These are phyloP conservation scores for Closterium sp. DNA, from an alignment of 139 green algal genomes.

Conservation along the genomic window DNA sequence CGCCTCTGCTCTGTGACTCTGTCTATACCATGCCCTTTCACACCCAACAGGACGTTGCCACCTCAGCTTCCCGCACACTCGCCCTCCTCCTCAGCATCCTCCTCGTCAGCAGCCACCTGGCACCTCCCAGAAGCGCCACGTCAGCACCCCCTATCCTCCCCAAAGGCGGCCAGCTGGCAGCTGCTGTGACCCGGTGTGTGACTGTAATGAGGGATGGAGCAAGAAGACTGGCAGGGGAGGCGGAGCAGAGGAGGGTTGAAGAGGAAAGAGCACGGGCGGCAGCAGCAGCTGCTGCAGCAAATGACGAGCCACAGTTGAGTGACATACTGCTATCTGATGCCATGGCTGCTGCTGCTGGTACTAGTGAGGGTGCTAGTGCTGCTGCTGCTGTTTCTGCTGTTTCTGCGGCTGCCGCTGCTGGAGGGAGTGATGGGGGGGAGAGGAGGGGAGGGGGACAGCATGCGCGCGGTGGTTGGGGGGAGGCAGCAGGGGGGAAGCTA, in stretches of 20 bases:
- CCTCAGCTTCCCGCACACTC: background rate
- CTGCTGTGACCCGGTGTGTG: background rate
- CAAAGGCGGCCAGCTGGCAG: background rate
- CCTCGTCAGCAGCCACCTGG: background rate
- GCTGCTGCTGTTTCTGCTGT: background rate
- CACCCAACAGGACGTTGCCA: background rate
- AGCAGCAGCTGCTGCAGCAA: background rate
- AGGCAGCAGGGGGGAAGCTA: background rate
- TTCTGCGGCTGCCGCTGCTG: background rate
- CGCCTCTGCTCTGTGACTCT: no score
- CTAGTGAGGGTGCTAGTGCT: background rate
- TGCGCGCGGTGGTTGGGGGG: background rate
- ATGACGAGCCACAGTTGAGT: background rate
- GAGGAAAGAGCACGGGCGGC: background rate
- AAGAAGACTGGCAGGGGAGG: background rate
- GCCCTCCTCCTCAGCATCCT: background rate
- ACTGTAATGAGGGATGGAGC: background rate
- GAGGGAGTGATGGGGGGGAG: background rate
- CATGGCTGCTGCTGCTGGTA: background rate
- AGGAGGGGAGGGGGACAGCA: background rate
- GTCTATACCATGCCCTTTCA: background rate
- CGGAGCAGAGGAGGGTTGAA: background rate
- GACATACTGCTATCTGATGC: background rate
- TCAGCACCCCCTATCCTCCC: background rate
- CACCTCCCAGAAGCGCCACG: background rate